Evolutionary conservation across 73 alveolate genomes (phyloP).

Genomic region (Urostyla sp.): DNA sequence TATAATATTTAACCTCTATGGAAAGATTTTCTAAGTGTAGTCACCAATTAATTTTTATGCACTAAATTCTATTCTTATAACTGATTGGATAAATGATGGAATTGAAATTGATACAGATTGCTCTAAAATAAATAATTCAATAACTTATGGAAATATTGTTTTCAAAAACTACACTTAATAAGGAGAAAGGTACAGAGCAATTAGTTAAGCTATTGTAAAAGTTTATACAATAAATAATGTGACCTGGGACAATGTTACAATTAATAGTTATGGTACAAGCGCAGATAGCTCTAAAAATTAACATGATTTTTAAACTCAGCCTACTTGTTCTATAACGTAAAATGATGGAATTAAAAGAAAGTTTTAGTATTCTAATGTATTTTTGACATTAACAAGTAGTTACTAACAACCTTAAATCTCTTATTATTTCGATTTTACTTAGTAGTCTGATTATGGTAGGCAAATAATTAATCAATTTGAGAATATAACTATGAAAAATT

Average conservation of each 20-base stretch:
- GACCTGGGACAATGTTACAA: neutral
- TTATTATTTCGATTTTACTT: no score
- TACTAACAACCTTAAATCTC: no score
- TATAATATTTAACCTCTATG: neutral
- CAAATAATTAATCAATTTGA: no score
- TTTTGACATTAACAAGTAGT: neutral
- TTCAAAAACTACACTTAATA: constrained; percentile 2
- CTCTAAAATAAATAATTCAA: neutral
- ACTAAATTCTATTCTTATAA: neutral
- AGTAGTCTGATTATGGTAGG: no score
- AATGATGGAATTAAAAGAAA: no score
- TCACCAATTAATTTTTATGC: neutral
- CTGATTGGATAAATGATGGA: constrained; percentile 17
- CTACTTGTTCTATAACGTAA: neutral
- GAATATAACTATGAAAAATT: no score
- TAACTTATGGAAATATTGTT: neutral
- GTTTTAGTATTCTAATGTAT: neutral
- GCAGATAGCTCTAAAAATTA: neutral
- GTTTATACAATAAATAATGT: neutral
- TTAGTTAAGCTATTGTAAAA: neutral
- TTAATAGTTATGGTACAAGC: neutral
- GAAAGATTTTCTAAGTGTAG: neutral
- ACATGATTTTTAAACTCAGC: neutral
- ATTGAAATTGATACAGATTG: neutral
- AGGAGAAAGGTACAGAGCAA: no score